phyloP scores from a whole-genome alignment of 257 asterid species.

The Buddleja alternifolia region DNA sequence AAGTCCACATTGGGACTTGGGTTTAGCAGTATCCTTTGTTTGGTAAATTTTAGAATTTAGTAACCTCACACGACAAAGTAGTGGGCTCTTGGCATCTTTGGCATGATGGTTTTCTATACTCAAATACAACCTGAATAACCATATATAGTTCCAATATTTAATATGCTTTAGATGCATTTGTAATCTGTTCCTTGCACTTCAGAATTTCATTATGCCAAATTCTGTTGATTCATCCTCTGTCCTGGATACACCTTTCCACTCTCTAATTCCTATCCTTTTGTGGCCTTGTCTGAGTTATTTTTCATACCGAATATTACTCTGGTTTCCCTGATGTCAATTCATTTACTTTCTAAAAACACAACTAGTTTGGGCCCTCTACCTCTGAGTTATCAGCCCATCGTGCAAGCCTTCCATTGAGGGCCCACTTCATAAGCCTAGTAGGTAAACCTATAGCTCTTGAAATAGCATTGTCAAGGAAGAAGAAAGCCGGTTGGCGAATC shows the following conservation, averaged over 20 bases:
- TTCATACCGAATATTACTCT: background rate
- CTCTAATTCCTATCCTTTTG: background rate
- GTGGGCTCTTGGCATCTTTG: background rate
- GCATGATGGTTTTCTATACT: background rate
- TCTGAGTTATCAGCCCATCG: background rate
- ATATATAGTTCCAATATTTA: background rate
- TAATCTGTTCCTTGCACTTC: background rate
- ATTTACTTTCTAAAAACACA: conserved; percentile 1
- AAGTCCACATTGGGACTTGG: background rate
- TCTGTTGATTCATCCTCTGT: background rate
- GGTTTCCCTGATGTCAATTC: background rate
- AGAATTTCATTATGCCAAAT: background rate
- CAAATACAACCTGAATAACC: background rate
- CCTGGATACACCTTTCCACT: background rate
- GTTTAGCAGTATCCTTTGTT: background rate
- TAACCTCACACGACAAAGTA: background rate
- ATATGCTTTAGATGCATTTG: background rate
- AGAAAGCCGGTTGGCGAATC: background rate
- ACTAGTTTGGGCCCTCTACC: background rate
- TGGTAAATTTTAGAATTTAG: background rate
- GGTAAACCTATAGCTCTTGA: background rate
- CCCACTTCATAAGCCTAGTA: background rate
- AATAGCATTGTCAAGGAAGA: background rate
- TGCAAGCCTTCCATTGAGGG: background rate
- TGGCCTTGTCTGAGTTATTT: background rate